Evolutionary conservation across 1,139 yeast genomes (phyloP).

Genomic region (Pichia sp.): DNA sequence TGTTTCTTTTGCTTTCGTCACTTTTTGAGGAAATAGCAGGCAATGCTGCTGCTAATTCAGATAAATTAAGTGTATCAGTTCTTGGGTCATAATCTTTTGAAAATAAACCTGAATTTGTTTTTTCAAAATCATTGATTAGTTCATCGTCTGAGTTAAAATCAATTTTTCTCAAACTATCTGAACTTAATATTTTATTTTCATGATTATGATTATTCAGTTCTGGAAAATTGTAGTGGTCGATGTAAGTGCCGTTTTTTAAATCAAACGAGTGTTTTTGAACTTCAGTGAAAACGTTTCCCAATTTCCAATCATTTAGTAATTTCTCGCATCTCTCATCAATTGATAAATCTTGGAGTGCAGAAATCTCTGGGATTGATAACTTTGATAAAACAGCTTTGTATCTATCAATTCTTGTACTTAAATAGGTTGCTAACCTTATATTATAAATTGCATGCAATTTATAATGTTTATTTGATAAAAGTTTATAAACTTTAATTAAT

Average conservation of each 20-base stretch:
- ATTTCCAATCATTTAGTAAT: conserved; percentile 6
- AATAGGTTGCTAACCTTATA: conserved; percentile 10
- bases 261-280: conserved; percentile 1
- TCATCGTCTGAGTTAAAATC: conserved; percentile 5
- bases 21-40: neutral
- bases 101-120: conserved; percentile 10
- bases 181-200: no score
- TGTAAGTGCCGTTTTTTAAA: conserved; percentile 1
- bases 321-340: conserved; percentile 6
- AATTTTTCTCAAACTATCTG: no score
- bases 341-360: neutral
- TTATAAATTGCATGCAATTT: conserved; percentile 11
- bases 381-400: neutral
- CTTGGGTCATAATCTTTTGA: conserved; percentile 10
- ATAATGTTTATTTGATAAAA: neutral
- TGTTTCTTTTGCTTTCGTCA: neutral
- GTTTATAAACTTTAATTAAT: conserved; percentile 4
- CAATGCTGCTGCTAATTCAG: neutral
- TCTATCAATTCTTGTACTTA: conserved; percentile 5
- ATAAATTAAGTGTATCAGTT: neutral
- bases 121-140: conserved; percentile 7
- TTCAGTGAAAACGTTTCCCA: conserved; percentile 6
- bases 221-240: conserved; percentile 7
- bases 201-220: neutral
- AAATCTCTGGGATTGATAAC: conserved; percentile 6